Base-by-base conservation (phyloP, 179 eudicot genomes). In the Corrigiola litoralis region DNA sequence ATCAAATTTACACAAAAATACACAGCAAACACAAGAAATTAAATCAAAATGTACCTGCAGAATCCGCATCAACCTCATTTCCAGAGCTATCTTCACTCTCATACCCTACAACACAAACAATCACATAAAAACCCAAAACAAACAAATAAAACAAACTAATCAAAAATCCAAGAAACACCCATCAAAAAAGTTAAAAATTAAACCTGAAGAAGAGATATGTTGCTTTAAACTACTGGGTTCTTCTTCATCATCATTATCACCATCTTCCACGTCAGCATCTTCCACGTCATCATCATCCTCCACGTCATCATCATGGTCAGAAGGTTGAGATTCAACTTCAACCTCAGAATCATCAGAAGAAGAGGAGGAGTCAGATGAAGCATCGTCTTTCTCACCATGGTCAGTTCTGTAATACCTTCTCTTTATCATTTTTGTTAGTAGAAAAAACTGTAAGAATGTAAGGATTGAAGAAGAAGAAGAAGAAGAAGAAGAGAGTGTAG, bases 41-140 rank as follows among this genome's bases (percentile, higher is more conserved):
- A 17, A 25, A 65, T 5, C 6, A 50, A 40, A 44, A 6, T 0
- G 25, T 70, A 90, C 97, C 92, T 68, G 84, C 58, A 8, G 92
- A 82, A 58, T 84, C 87, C 45, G 73, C 79, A 28, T 78, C 79
- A 40, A 86, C 77, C 68, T 84, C 92, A 69, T 84, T 71, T 12
- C 62, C 83, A 2, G 92, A 88, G 81, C 90, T 84, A 61, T 84
- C 90, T 71, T 86, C 95, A 71, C 85, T 88, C 71, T 84, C 95
- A 71, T 88, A 82, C 47, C 90, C 95, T 88, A 74, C 16, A 66
- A 32, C 6, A 1, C 41, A 40, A 34, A 17, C 4, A 56, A 29
- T 12, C 6, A 44, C 6, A 29, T 29, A 23, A 2, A 5, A 47
- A 28, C 5, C 14, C 34, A 6, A 5, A 40, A n/a, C 5, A 64